Base-by-base conservation (phyloP, 352 stramenopile genomes). In the Phytophthora multivora region DNA sequence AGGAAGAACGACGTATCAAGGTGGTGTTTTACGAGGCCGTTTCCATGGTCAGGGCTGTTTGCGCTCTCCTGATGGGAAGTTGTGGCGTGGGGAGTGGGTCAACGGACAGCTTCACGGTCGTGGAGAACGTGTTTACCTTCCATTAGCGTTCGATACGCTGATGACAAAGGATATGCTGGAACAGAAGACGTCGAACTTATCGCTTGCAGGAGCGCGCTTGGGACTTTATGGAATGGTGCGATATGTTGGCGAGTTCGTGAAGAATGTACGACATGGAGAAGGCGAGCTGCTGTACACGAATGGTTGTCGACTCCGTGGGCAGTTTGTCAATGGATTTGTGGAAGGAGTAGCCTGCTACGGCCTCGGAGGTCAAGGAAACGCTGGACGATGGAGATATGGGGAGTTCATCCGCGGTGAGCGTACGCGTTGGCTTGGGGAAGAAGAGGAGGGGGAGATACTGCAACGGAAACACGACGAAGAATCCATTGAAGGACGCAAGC, bases 41-140 rank as follows among this genome's bases (percentile, higher is more conserved):
- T 93, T 93, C 52, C 83, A 95, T 36, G 86, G 86, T 0, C 46
- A 73, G 5, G 86, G 86, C 19, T 57, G 46, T 28, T 48, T 95
- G 16, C 40, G 51, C 0, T 89, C 80, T 5, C 80, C 79, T 11
- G 82, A 91, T 49, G 80, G 80, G 4, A 83, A 79, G 23, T 35
- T 70, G 4, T 91, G 82, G 78, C 41, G 66, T 13, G 84, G 82
- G 16, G 16, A 74, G 7, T 93, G 82, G 84, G 19, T 39, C 0
- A 30, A 83, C 9, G 82, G 84, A 1, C 71, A 80, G 35, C 71
- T 91, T n/a, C 58, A 79, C 38, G 82, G 82, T 11, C 7, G 52
- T 4, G 80, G 74, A 2, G 66, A 86, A 46, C 69, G 71, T 33
- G 59, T 91, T 9, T 90, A 87, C 35, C 55, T 88, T 3, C 77